Evolutionary conservation across 805 yeast species (phyloP).

Genomic region (Alloascoidea africana): DNA sequence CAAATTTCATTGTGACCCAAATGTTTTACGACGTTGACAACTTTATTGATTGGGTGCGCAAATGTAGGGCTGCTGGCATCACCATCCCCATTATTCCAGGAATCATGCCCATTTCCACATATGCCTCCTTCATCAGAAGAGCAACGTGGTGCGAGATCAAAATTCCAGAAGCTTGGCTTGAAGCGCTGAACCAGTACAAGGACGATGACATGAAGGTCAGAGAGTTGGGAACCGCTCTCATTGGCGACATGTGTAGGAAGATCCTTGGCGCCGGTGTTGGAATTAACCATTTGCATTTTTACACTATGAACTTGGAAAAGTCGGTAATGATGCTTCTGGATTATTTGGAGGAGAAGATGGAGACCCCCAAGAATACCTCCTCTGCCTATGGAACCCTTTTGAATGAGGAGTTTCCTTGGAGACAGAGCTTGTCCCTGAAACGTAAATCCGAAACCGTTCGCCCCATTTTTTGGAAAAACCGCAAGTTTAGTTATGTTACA

Average conservation of each 20-base stretch:
- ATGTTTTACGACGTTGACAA: conserved; percentile 91
- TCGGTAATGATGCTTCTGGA: conserved; percentile 83
- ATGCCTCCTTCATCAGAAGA: conserved; percentile 82
- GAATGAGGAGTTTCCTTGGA: conserved; percentile 53
- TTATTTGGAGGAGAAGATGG: conserved; percentile 29
- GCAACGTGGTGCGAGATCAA: conserved; percentile 87
- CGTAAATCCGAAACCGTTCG: conserved; percentile 72
- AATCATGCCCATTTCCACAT: conserved; percentile 96
- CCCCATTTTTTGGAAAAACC: conserved; percentile 92
- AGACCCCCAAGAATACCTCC: conserved; percentile 16
- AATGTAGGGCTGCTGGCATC: conserved; percentile 57
- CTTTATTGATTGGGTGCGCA: conserved; percentile 69
- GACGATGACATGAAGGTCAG: conserved; percentile 86
- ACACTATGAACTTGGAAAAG: conserved; percentile 94
- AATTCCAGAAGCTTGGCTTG: conserved; percentile 61
- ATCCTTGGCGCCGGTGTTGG: conserved; percentile 50
- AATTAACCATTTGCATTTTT: conserved; percentile 82
- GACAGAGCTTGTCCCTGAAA: conserved; percentile 72
- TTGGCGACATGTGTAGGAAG: conserved; percentile 69
- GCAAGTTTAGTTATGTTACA: conserved; percentile 78
- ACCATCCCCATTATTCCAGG: conserved; percentile 89
- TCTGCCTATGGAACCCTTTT: conserved; percentile 9
- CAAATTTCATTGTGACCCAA: conserved; percentile 86
- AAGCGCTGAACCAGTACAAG: conserved; percentile 61
- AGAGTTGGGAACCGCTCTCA: conserved; percentile 67